These are phyloP conservation scores for Candida saitoana DNA, from an alignment of 805 yeast species.

Conservation along the genomic window DNA sequence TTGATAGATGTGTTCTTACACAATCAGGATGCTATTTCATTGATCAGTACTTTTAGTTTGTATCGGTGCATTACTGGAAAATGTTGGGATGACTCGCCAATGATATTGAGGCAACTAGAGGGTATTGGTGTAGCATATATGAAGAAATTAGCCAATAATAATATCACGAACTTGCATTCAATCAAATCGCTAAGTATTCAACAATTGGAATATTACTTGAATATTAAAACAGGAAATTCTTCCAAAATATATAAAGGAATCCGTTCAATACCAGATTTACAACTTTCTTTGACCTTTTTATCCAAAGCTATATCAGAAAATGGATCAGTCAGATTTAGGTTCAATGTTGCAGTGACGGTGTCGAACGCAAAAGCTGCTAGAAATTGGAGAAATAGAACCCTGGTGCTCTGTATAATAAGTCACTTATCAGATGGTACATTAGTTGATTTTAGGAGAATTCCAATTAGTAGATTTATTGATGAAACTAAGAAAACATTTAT, in stretches of 20 bases:
- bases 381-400: slow-evolving; percentile 29
- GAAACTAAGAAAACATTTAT: slow-evolving; percentile 19
- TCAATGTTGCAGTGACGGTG: slow-evolving; percentile 1
- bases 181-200: slow-evolving; percentile 21
- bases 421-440: slow-evolving; percentile 29
- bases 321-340: not conserved
- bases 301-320: not conserved
- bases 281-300: not conserved
- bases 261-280: slow-evolving; percentile 32
- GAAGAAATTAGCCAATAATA: slow-evolving; percentile 31
- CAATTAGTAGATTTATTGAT: slow-evolving; percentile 17
- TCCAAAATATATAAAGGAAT: slow-evolving; percentile 31
- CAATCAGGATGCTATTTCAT: slow-evolving; percentile 40
- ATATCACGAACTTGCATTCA: slow-evolving; percentile 29
- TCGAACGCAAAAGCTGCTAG: slow-evolving; percentile 10
- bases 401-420: slow-evolving; percentile 28
- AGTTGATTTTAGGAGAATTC: slow-evolving; percentile 43
- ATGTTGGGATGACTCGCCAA: slow-evolving; percentile 49
- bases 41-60: slow-evolving; percentile 34
- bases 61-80: slow-evolving; percentile 38
- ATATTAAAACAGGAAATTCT: slow-evolving; percentile 40
- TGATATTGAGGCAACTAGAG: slow-evolving; percentile 45
- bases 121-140: slow-evolving; percentile 43
- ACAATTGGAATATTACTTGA: slow-evolving; percentile 39
- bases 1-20: slow-evolving; percentile 41